Conservation (phyloP, 2,329 filamentous ascomycete species). For the Aspergillus tubingensis region DNA sequence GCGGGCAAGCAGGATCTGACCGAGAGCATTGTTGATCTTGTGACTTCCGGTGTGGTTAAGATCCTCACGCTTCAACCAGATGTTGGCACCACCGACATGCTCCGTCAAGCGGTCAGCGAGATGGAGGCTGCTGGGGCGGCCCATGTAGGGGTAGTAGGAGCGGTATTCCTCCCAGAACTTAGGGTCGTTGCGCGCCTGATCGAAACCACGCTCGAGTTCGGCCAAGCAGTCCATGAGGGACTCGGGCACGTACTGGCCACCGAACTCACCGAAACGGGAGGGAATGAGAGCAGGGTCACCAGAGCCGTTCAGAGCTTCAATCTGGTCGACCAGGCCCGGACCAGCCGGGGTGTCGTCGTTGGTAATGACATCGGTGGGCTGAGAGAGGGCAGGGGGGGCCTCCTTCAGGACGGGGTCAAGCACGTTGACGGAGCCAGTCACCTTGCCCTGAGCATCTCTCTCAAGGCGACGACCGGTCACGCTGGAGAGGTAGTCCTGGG, state of each 20-base stretch:
- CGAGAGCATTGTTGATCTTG: constrained; percentile 99
- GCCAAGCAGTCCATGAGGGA: constrained; percentile 95
- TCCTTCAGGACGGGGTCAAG: constrained; percentile 67
- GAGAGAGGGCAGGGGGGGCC: constrained; percentile 52
- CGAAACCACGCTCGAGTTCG: constrained; percentile 88
- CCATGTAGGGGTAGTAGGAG: constrained; percentile 97
- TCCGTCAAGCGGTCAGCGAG: constrained; percentile 85
- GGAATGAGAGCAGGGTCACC: constrained; percentile 64
- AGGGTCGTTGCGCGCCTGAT: constrained; percentile 80
- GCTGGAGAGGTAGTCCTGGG: constrained; percentile 83
- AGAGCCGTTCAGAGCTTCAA: constrained; percentile 75
- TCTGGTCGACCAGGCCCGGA: constrained; percentile 75
- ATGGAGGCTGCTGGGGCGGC: constrained; percentile 88
- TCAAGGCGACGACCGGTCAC: constrained; percentile 61
- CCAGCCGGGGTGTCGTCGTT: constrained; percentile 58
- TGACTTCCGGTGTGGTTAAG: constrained; percentile 97
- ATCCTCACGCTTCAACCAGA: constrained; percentile 98
- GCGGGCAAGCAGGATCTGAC: constrained; percentile 83
- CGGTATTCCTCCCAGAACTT: constrained; percentile 97
- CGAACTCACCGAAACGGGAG: constrained; percentile 90
- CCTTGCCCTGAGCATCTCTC: constrained; percentile 45
- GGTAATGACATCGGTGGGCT: constrained; percentile 66
- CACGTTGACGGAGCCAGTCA: constrained; percentile 68
- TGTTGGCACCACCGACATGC: constrained; percentile 86
- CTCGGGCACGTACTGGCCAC: constrained; percentile 96